phyloP scores from a whole-genome alignment of 2,329 filamentous ascomycete genomes.

The Calonectria honghensis region DNA sequence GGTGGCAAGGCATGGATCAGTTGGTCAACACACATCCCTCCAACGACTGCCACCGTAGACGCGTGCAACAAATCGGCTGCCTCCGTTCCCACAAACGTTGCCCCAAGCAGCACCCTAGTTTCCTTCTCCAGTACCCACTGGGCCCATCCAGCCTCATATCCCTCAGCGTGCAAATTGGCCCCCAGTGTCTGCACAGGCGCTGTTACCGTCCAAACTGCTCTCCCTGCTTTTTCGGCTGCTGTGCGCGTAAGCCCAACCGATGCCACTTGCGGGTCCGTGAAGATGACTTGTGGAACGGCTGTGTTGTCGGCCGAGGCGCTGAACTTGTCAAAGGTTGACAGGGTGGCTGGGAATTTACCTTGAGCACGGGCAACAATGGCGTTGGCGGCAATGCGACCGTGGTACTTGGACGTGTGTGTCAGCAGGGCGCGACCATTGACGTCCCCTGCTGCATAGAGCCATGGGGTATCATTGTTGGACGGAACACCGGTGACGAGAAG shows the following conservation, averaged over 20 bases:
- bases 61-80: constrained; percentile 16
- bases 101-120: neutral
- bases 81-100: constrained; percentile 13
- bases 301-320: constrained; percentile 15
- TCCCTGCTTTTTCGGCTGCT: neutral
- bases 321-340: constrained; percentile 4
- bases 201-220: neutral
- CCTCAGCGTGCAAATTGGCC: neutral
- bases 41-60: constrained; percentile 8
- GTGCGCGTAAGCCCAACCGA: constrained; percentile 11
- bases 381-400: constrained; percentile 16
- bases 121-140: constrained; percentile 14
- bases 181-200: constrained; percentile 9
- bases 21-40: neutral
- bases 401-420: constrained; percentile 19
- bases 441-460: constrained; percentile 14
- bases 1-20: constrained; percentile 6
- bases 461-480: neutral
- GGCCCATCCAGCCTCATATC: constrained; percentile 17
- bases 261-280: constrained; percentile 19
- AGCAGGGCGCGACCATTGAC: constrained; percentile 19
- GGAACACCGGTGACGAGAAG: neutral
- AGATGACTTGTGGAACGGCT: constrained; percentile 9
- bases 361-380: constrained; percentile 16
- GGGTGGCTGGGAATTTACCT: neutral